Percentiles rank a stretch among this genome's conserved stretches.
These are phyloP conservation scores for Amylostereum areolatum DNA, from an alignment of 1,284 basidiomycete genomes.

Conservation along the genomic window DNA sequence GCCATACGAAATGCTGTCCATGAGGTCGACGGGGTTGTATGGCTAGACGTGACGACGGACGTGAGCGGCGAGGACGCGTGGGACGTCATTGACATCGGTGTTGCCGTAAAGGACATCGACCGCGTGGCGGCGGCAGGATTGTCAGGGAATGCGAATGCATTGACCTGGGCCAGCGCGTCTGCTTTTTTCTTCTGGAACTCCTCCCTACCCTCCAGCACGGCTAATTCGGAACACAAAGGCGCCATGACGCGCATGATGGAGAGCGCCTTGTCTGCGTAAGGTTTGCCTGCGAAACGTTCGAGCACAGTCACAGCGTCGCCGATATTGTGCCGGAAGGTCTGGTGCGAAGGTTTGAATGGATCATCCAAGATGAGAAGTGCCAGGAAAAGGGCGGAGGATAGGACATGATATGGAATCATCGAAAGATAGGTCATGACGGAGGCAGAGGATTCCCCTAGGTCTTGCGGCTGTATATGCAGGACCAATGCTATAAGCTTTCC, in stretches of 20 bases:
- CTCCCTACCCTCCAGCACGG: constrained; percentile 22
- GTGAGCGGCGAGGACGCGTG: too few relatives aligned
- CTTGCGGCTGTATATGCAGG: constrained; percentile 7
- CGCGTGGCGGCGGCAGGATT: too few relatives aligned
- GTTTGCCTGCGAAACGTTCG: constrained; percentile 55
- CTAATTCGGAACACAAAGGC: constrained; percentile 55
- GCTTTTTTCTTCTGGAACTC: constrained; percentile 53
- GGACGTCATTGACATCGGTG: too few relatives aligned
- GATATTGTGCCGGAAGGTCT: constrained; percentile 68
- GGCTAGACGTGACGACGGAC: too few relatives aligned
- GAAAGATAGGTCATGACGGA: constrained; percentile 9
- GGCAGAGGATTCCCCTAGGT: constrained; percentile 7
- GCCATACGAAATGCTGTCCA: too few relatives aligned
- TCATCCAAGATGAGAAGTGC: constrained; percentile 75
- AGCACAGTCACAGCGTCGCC: constrained; percentile 61
- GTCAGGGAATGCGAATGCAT: constrained; percentile 75
- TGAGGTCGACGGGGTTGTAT: too few relatives aligned
- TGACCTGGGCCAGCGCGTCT: constrained; percentile 58
- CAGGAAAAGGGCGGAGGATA: constrained; percentile 82
- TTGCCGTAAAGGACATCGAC: too few relatives aligned
- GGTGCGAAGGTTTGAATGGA: constrained; percentile 69
- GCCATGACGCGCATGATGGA: constrained; percentile 63
- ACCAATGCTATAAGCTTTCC: constrained; percentile 8
- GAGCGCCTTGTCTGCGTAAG: constrained; percentile 67
- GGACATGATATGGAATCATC: constrained; percentile 42